Evolutionary conservation across 2,329 filamentous ascomycete genomes (phyloP).

Genomic region (Alternaria sp.): DNA sequence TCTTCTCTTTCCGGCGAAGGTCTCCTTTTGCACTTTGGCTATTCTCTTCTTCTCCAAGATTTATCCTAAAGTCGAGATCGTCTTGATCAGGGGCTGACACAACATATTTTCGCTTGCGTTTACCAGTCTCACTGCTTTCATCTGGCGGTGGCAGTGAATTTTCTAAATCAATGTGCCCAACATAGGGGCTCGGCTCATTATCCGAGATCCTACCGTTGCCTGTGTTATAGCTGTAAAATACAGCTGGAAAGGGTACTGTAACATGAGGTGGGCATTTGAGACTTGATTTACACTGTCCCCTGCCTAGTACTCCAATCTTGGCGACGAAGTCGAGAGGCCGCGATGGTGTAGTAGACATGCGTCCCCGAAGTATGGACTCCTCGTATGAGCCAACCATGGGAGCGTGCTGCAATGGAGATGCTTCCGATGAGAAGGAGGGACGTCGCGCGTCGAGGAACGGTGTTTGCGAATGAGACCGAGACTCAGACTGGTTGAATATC

Average conservation of each 20-base stretch:
- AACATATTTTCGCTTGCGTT: constrained; percentile 52
- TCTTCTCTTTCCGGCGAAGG: constrained; percentile 62
- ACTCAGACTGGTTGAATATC: constrained; percentile 60
- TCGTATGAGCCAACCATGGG: constrained; percentile 98
- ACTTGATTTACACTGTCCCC: constrained; percentile 85
- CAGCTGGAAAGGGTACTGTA: constrained; percentile 87
- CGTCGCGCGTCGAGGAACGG: constrained; percentile 64
- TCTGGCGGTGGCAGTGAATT: constrained; percentile 71
- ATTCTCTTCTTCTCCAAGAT: constrained; percentile 28
- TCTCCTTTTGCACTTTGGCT: constrained; percentile 38
- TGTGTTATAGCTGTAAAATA: constrained; percentile 91
- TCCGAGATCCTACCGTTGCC: constrained; percentile 73
- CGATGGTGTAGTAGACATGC: constrained; percentile 96
- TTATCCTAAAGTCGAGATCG: constrained; percentile 36
- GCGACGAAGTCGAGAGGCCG: constrained; percentile 92
- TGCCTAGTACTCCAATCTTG: constrained; percentile 91
- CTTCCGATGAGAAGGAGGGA: constrained; percentile 76
- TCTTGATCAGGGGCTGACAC: constrained; percentile 35
- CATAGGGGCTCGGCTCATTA: constrained; percentile 94
- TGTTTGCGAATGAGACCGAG: constrained; percentile 54
- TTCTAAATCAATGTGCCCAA: constrained; percentile 90
- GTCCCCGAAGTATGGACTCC: constrained; percentile 90
- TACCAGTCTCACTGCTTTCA: constrained; percentile 52
- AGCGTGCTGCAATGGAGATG: constrained; percentile 82
- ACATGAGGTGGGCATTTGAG: constrained; percentile 89